These are phyloP conservation scores for Cornus florida DNA, from an alignment of 148 eudicot species.

Conservation along the genomic window DNA sequence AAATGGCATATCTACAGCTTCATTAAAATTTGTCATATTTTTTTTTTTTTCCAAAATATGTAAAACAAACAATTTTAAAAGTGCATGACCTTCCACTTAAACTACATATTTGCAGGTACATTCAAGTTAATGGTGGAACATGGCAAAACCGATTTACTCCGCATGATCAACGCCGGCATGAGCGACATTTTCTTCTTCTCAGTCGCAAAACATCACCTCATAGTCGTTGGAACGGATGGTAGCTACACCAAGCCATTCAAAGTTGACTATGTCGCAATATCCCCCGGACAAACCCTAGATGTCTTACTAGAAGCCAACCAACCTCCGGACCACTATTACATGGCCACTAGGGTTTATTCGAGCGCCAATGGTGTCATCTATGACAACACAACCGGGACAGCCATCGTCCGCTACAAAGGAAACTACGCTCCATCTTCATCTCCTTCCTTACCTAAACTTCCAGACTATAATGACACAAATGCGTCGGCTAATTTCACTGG, in stretches of 20 bases:
- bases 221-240: conserved; percentile 5
- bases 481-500: conserved; percentile 11
- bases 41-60: too few species aligned
- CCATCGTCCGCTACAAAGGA: conserved; percentile 7
- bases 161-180: conserved; percentile 3
- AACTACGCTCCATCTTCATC: not conserved
- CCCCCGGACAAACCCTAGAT: conserved; percentile 15
- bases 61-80: too few species aligned
- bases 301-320: conserved; percentile 10
- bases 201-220: not conserved
- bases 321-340: not conserved
- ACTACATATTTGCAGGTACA: conserved; percentile 4
- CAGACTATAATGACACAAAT: conserved; percentile 11
- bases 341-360: not conserved
- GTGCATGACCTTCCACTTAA: not conserved
- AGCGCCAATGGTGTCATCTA: not conserved
- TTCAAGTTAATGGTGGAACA: conserved; percentile 10
- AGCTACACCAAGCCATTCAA: conserved; percentile 10
- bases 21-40: too few species aligned
- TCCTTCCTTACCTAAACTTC: conserved; percentile 2
- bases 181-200: conserved; percentile 1
- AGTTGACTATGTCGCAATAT: conserved; percentile 1
- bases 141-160: conserved; percentile 5
- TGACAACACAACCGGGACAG: conserved; percentile 9
- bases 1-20: too few species aligned